These are phyloP conservation scores for Trifolium fragiferum DNA, from an alignment of 306 rosid genomes.

Conservation along the genomic window DNA sequence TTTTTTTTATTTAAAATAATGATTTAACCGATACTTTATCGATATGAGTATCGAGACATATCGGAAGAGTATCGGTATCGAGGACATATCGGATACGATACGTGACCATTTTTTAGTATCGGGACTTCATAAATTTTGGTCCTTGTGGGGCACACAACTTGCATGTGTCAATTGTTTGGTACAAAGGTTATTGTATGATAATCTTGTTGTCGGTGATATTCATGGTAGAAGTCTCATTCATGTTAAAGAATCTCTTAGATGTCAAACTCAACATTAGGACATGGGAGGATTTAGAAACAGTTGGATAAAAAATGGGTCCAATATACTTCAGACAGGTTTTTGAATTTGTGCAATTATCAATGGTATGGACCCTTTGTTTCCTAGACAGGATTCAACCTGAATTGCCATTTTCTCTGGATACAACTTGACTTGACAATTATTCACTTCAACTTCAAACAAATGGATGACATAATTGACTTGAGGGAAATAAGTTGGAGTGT, in stretches of 20 bases:
- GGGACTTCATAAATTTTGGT: no score
- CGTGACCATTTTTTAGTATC: no score
- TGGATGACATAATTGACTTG: not conserved
- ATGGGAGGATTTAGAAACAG: not conserved
- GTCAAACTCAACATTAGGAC: not conserved
- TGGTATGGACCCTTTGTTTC: slow-evolving; percentile 1
- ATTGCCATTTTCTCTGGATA: not conserved
- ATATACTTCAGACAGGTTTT: not conserved
- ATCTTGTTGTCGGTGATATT: not conserved
- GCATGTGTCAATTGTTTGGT: slow-evolving; percentile 13
- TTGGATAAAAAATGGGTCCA: slow-evolving; percentile 26
- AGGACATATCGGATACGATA: no score
- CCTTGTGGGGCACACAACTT: no score
- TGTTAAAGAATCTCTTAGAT: not conserved
- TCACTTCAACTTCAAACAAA: not conserved
- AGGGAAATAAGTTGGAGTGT: not conserved
- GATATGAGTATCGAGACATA: no score
- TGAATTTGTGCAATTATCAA: not conserved
- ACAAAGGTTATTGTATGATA: not conserved
- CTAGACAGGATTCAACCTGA: slow-evolving; percentile 8
- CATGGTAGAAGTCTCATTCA: not conserved
- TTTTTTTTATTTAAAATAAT: no score
- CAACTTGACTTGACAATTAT: not conserved
- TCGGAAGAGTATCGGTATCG: no score
- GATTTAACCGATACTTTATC: no score